Conservation (phyloP, 768 basidiomycete species). For the Porpolomopsis calyptriformis region DNA sequence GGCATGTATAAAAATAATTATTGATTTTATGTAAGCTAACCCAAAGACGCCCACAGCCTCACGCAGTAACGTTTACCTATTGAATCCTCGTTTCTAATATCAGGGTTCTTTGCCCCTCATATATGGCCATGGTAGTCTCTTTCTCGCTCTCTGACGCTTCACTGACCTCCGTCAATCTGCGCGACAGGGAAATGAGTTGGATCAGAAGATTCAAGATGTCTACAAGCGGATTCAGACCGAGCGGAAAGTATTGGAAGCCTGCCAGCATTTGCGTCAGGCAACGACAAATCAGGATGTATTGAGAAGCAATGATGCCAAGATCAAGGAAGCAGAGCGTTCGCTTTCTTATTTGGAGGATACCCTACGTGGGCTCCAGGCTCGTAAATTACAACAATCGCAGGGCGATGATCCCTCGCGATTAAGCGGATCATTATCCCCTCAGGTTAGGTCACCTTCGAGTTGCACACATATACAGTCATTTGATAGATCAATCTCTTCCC, state of each 20-base stretch:
- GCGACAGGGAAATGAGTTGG: constrained; percentile 50
- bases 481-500: constrained; percentile 14
- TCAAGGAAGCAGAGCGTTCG: constrained; percentile 75
- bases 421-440: constrained; percentile 32
- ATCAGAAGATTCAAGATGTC: constrained; percentile 90
- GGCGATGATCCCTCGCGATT: constrained; percentile 46
- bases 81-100: constrained; percentile 3
- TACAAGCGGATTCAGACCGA: constrained; percentile 85
- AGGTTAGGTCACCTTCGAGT: constrained; percentile 22
- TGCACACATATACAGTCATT: constrained; percentile 10
- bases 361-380: constrained; percentile 69
- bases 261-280: constrained; percentile 66
- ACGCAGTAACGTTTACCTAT: not conserved
- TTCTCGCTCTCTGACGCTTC: constrained; percentile 6
- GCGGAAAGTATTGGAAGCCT: constrained; percentile 84
- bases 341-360: constrained; percentile 83
- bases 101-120: not conserved
- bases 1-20: constrained; percentile 15
- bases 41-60: not conserved
- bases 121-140: constrained; percentile 13
- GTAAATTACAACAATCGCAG: constrained; percentile 56
- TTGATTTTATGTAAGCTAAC: not conserved
- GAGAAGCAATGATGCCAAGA: constrained; percentile 70
- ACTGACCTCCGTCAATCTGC: constrained; percentile 11
- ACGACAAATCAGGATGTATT: constrained; percentile 83